Conservation (phyloP, 2,329 filamentous ascomycete genomes). For the Colletotrichum karsti region DNA sequence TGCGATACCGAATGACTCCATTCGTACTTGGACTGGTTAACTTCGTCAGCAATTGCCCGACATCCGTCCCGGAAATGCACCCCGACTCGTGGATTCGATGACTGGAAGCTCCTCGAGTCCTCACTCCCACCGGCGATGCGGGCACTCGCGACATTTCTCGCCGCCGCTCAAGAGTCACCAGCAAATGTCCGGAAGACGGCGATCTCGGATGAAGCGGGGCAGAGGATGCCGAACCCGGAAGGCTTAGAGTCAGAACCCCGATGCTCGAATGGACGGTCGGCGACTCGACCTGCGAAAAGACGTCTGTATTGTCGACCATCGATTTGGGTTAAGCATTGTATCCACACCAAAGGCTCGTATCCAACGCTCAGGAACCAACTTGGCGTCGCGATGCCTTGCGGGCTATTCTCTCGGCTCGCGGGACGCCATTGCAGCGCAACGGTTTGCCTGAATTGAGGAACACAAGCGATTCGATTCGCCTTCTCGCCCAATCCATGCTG, state of each 20-base stretch:
- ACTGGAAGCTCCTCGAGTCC: neutral
- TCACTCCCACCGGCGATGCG: conserved; percentile 1
- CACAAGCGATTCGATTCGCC: neutral
- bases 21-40: neutral
- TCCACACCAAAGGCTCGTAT: no score
- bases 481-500: neutral
- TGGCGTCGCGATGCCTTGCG: neutral
- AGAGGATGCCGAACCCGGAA: neutral
- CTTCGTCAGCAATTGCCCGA: neutral
- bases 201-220: neutral
- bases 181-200: neutral
- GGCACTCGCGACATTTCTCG: neutral
- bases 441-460: neutral
- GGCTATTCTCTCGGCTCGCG: neutral
- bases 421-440: neutral
- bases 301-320: no score
- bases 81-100: neutral
- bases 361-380: neutral
- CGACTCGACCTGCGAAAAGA: no score
- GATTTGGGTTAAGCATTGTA: no score
- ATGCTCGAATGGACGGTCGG: no score
- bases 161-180: neutral
- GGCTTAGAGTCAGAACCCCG: neutral
- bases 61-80: neutral
- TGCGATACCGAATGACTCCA: no score